These are phyloP conservation scores for Hevea brasiliensis DNA, from an alignment of 345 rosid species.

Conservation along the genomic window DNA sequence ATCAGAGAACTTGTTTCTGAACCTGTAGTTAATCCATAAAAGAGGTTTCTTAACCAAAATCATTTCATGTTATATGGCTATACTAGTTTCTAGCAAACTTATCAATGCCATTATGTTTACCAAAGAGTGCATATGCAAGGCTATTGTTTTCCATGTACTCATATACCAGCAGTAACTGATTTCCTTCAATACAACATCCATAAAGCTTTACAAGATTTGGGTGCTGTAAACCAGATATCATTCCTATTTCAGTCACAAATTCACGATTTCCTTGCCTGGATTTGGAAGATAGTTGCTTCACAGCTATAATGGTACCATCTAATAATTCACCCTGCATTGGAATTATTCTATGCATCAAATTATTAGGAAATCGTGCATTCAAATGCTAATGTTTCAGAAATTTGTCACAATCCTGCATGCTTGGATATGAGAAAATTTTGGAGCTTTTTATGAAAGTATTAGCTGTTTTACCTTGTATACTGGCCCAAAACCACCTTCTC, in stretches of 20 bases:
- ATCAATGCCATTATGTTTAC: slow-evolving; percentile 33
- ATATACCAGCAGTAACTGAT: slow-evolving; percentile 54
- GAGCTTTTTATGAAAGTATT: no score
- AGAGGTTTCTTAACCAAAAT: not conserved
- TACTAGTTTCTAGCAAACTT: not conserved
- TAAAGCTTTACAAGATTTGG: slow-evolving; percentile 67
- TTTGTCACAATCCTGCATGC: no score
- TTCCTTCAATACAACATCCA: slow-evolving; percentile 66
- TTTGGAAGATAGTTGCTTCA: slow-evolving; percentile 70
- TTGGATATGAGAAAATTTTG: no score
- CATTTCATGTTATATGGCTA: not conserved
- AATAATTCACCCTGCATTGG: slow-evolving; percentile 49
- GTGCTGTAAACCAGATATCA: slow-evolving; percentile 68
- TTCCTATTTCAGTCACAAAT: slow-evolving; percentile 66
- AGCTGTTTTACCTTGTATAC: slow-evolving; percentile 47
- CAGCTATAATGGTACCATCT: slow-evolving; percentile 66
- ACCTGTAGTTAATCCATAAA: not conserved
- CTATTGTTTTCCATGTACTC: slow-evolving; percentile 73
- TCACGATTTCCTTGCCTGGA: slow-evolving; percentile 73
- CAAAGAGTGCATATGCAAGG: slow-evolving; percentile 52
- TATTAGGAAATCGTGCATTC: no score
- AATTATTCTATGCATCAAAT: not conserved
- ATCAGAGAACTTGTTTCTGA: slow-evolving; percentile 36
- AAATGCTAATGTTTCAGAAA: not conserved
- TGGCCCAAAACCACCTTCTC: slow-evolving; percentile 67